phyloP scores from a whole-genome alignment of 495 filamentous ascomycete genomes.

The Trypethelium eluteriae region DNA sequence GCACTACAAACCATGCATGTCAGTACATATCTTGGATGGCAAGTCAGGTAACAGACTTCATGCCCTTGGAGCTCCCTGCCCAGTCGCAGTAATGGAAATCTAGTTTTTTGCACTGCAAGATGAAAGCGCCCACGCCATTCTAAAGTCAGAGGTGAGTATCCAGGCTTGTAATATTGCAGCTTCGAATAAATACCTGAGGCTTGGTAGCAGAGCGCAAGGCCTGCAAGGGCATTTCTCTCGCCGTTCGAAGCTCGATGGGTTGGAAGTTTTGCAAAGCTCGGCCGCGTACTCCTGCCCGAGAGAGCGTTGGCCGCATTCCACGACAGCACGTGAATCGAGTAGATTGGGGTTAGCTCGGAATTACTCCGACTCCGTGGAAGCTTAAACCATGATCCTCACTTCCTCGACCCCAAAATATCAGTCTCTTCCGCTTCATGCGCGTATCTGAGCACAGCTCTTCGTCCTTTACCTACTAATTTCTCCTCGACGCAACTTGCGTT shows the following conservation, averaged over 20 bases:
- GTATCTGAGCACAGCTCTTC: background rate
- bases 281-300: background rate
- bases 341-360: too few species aligned
- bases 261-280: constrained; percentile 4
- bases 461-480: background rate
- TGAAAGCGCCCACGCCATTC: constrained; percentile 96
- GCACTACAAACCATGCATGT: constrained; percentile 41
- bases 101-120: constrained; percentile 90
- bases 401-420: background rate
- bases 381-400: too few species aligned
- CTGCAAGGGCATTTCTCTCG: constrained; percentile 55
- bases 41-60: constrained; percentile 62
- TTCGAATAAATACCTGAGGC: constrained; percentile 46
- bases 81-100: constrained; percentile 96
- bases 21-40: background rate
- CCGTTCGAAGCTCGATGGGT: background rate
- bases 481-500: background rate
- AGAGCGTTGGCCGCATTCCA: background rate
- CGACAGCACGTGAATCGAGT: background rate
- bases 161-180: background rate
- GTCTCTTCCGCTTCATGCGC: too few species aligned
- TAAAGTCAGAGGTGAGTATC: constrained; percentile 33
- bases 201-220: constrained; percentile 52
- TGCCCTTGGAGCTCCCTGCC: constrained; percentile 82
- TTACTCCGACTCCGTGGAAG: too few species aligned